Percentiles rank a stretch among this genome's conserved stretches.
These are phyloP conservation scores for Cryphonectria naterciae DNA, from an alignment of 2,329 filamentous ascomycete genomes.

Conservation along the genomic window DNA sequence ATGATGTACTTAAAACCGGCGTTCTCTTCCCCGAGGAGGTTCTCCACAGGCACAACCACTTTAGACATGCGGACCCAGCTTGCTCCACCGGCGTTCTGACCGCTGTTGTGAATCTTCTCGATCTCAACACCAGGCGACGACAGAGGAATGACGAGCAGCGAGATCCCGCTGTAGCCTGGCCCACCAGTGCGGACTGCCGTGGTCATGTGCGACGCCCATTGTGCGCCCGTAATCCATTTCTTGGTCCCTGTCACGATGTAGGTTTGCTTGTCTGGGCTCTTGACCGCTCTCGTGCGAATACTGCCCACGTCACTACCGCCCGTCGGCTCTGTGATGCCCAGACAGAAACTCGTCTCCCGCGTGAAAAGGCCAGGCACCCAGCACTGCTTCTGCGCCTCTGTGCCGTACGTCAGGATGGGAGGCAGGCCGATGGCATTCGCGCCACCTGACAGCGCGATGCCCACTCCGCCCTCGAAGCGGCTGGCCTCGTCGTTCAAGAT, in stretches of 20 bases:
- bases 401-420: slow-evolving; percentile 35
- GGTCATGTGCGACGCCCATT: slow-evolving; percentile 65
- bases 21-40: slow-evolving; percentile 57
- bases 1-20: slow-evolving; percentile 50
- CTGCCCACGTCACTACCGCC: slow-evolving; percentile 66
- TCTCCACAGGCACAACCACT: slow-evolving; percentile 55
- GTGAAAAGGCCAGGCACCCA: slow-evolving; percentile 51
- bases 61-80: slow-evolving; percentile 59
- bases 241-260: slow-evolving; percentile 67
- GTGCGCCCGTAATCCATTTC: slow-evolving; percentile 68
- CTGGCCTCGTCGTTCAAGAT: slow-evolving; percentile 43
- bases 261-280: slow-evolving; percentile 44
- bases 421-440: slow-evolving; percentile 55
- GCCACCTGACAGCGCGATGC: slow-evolving; percentile 58
- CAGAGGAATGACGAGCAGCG: slow-evolving; percentile 59
- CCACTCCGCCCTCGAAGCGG: slow-evolving; percentile 55
- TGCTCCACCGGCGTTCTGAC: slow-evolving; percentile 66
- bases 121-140: slow-evolving; percentile 30
- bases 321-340: slow-evolving; percentile 38
- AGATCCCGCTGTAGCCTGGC: slow-evolving; percentile 55
- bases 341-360: slow-evolving; percentile 46
- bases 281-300: slow-evolving; percentile 60
- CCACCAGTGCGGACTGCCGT: slow-evolving; percentile 64
- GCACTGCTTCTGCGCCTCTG: slow-evolving; percentile 34
- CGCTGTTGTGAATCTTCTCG: slow-evolving; percentile 61